Evolutionary conservation across 495 filamentous ascomycete genomes (phyloP).

Genomic region (Daldinia concentrica): DNA sequence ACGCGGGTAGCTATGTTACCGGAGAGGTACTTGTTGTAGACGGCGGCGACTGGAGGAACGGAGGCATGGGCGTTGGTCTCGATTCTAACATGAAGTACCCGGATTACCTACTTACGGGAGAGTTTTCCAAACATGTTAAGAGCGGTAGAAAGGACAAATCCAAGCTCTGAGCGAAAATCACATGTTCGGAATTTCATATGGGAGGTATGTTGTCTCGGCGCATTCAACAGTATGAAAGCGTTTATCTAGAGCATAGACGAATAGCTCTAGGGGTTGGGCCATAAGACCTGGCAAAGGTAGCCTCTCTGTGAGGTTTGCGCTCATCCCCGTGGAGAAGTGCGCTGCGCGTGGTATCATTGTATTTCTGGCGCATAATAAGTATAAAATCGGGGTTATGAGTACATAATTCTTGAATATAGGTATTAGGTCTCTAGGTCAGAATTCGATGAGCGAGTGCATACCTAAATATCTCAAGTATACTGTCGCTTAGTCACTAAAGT

Average conservation of each 20-base stretch:
- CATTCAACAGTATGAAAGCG: not conserved
- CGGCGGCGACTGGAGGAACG: constrained; percentile 74
- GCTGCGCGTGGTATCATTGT: not conserved
- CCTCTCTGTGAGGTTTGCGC: not conserved
- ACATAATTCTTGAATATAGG: not conserved
- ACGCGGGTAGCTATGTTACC: constrained; percentile 84
- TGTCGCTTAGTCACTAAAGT: no score
- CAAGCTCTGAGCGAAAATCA: constrained; percentile 48
- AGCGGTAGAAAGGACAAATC: constrained; percentile 50
- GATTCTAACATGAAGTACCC: constrained; percentile 58
- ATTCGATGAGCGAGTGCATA: not conserved
- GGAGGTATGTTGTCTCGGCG: not conserved
- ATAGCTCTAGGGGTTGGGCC: not conserved
- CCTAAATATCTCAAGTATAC: not conserved
- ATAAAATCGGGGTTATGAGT: not conserved
- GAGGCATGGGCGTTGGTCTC: constrained; percentile 55
- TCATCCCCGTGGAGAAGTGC: not conserved
- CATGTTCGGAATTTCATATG: not conserved
- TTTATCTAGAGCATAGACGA: not conserved
- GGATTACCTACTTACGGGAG: constrained; percentile 53
- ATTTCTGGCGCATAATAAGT: not conserved
- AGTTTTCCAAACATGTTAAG: constrained; percentile 55
- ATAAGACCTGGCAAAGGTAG: not conserved
- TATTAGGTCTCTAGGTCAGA: not conserved
- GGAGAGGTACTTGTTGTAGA: constrained; percentile 83